Base-by-base conservation (phyloP, 768 basidiomycete genomes). In the Tylopilus balloui region DNA sequence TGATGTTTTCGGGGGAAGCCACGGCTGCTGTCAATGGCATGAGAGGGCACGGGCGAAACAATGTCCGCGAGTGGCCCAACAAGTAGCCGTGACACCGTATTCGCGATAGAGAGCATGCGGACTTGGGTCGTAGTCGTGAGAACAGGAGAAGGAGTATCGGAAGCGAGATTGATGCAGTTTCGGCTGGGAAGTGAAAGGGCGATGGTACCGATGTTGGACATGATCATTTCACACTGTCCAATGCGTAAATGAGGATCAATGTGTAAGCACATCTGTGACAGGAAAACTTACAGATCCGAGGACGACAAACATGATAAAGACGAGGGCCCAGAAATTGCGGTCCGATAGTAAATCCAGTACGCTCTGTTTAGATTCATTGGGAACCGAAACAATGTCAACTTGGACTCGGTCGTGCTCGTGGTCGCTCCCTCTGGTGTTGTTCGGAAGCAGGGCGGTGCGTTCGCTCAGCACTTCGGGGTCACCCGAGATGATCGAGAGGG, bases 141-240 rank as follows among this genome's bases (percentile, higher is more conserved):
- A 66, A 15, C 69, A 3, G 51, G 55, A 14, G 67, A 61, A 17
- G 65, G 50, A 21, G 53, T 51, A 36, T 54, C 51, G 43, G 47
- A 29, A 32, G 55, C 3, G 25, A 29, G 24, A 28, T 54, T 46
- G 17, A 46, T 31, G 7, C 61, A 37, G 20, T 32, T 24, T 17
- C 64, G 44, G 14, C 67, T 59, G 9, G 81, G 78, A 29, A 89
- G 75, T 13, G 88, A 82, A 4, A 84, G 67, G 13, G 84, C 76
- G 43, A 91, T 85, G 1, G 84, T 81, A 31, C 87, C 88, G 40
- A 92, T 82, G 58, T 89, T 92, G 17, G 87, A 84, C 17, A 91
- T 81, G 19, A 92, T 74, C 87, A 88, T 90, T 64, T 90, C 88
- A 39, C 77, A 79, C 85, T 88, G 46, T 6, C 15, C 34, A 37